Base-by-base conservation (phyloP, 148 eudicot species). In the Chenopodium suecicum region DNA sequence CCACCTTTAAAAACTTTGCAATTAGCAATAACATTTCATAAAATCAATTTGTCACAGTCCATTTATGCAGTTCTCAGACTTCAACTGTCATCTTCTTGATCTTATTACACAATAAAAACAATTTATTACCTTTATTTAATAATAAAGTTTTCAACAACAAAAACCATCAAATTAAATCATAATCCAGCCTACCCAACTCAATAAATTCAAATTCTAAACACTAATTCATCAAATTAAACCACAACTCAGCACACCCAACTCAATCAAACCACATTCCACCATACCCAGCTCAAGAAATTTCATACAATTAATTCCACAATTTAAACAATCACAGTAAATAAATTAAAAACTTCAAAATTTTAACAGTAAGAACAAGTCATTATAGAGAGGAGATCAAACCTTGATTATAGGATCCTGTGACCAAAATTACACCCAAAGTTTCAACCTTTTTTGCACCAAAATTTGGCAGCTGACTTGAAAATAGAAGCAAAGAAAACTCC, bases 361-460 rank as follows among this genome's bases (percentile, higher is more conserved):
- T 5, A 72, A 19, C 74, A 70, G 7, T 37, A 1, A 68, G 7
- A 14, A 25, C 1, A 31, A 7, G 13, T 34, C 67, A 32, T 66
- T 14, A 56, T 56, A 46, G 67, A 76, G 70, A 69, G 5, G 70
- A 7, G 77, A 58, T 25, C 46, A 77, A 82, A 71, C 84, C 81
- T 67, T 52, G n/a, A 9, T 56, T 32, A n/a, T 2, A 68, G 16
- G 62, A 37, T 44, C 27, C 31, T 17, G 25, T 9, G 48, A 80
- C 76, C 76, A 5, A 12, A 12, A 47, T 13, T n/a, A 56, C 58
- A 64, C 64, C 31, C 14, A 78, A 76, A 78, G 65, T 32, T 83
- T 34, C 29, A n/a, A 31, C 27, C 80, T 80, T 69, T n/a, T 46
- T 68, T 50, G 74, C 60, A 31, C 58, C 22, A 60, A 68, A 79